Conservation (phyloP, 768 basidiomycete species). For the Boletus insuetus region DNA sequence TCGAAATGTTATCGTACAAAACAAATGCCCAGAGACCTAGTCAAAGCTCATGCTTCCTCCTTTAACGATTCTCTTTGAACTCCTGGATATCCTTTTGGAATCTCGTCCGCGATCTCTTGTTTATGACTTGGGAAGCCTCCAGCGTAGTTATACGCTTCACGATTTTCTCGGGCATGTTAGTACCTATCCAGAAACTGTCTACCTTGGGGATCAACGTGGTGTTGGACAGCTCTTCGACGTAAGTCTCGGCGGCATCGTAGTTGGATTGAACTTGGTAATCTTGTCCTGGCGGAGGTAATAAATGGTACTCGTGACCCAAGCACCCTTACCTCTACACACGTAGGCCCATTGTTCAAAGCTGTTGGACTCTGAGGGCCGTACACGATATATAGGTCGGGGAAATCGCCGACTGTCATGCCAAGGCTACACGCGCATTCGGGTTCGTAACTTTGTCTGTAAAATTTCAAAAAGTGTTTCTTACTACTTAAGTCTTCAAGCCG, state of each 20-base stretch:
- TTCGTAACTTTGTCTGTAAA: too few relatives aligned
- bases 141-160: slow-evolving; percentile 6
- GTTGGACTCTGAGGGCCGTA: background rate
- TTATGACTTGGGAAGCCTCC: slow-evolving; percentile 1
- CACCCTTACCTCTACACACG: background rate
- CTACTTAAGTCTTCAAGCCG: background rate
- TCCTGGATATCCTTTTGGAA: background rate
- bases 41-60: too few relatives aligned
- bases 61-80: background rate
- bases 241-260: background rate
- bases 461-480: background rate
- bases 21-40: too few relatives aligned
- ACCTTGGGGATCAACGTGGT: slow-evolving; percentile 6
- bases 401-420: background rate
- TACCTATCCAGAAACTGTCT: background rate
- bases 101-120: slow-evolving; percentile 11
- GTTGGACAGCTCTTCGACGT: background rate
- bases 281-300: background rate
- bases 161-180: slow-evolving; percentile 9
- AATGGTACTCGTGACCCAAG: background rate
- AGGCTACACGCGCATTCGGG: background rate
- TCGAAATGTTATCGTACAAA: too few relatives aligned
- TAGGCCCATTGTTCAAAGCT: background rate
- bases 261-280: slow-evolving; percentile 8
- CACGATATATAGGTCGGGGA: background rate